Evolutionary conservation across 2,329 filamentous ascomycete species (phyloP).

Genomic region (Sporothrix luriei): DNA sequence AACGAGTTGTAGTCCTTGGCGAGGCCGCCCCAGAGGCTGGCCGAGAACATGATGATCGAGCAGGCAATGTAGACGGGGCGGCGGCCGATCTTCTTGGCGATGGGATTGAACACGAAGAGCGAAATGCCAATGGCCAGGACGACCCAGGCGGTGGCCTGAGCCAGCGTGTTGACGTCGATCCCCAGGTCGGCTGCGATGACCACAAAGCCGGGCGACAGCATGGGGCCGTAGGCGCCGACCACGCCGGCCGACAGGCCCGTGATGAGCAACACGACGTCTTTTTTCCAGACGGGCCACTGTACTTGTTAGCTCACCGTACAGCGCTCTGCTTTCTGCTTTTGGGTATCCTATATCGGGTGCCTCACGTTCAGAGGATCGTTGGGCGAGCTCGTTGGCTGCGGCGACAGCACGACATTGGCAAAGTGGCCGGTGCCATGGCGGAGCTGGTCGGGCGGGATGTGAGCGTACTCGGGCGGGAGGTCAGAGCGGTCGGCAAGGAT

Average conservation of each 20-base stretch:
- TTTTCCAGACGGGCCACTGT: slow-evolving; percentile 38
- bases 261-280: slow-evolving; percentile 51
- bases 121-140: slow-evolving; percentile 53
- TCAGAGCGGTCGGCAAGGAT: slow-evolving; percentile 52
- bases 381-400: slow-evolving; percentile 53
- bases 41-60: slow-evolving; percentile 51
- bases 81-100: slow-evolving; percentile 55
- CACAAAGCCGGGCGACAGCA: slow-evolving; percentile 55
- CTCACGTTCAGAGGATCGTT: slow-evolving; percentile 54
- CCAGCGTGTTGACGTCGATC: slow-evolving; percentile 49
- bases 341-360: no score
- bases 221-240: slow-evolving; percentile 55
- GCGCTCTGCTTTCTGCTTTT: no score
- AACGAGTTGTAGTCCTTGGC: slow-evolving; percentile 51
- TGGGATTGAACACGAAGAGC: slow-evolving; percentile 55
- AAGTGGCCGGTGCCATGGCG: slow-evolving; percentile 45
- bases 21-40: slow-evolving; percentile 52
- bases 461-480: slow-evolving; percentile 50
- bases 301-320: not conserved
- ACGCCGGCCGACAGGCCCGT: slow-evolving; percentile 51
- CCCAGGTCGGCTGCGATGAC: slow-evolving; percentile 49
- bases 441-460: slow-evolving; percentile 48
- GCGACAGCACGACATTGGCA: slow-evolving; percentile 45
- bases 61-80: slow-evolving; percentile 54
- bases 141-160: slow-evolving; percentile 53